Percentiles rank a stretch among this genome's conserved stretches.
Evolutionary conservation across 2,329 filamentous ascomycete species (phyloP).

Genomic region (Stylonectria norvegica): DNA sequence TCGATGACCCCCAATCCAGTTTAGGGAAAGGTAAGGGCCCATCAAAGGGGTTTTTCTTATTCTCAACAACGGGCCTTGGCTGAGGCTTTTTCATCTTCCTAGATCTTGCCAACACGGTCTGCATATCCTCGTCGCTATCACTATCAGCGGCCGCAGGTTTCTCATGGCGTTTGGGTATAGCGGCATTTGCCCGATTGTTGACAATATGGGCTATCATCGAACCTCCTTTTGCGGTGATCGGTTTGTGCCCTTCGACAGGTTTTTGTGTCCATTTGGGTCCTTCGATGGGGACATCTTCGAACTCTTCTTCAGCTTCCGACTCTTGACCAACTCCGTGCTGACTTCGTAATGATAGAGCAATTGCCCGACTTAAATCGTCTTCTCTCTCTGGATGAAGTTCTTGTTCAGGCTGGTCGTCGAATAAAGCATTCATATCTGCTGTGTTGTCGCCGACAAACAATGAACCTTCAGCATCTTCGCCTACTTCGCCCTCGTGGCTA

Average conservation of each 20-base stretch:
- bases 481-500: conserved; percentile 11
- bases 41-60: conserved; percentile 62
- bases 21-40: conserved; percentile 91
- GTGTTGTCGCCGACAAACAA: conserved; percentile 43
- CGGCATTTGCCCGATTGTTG: conserved; percentile 67
- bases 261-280: conserved; percentile 55
- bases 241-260: conserved; percentile 47
- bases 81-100: conserved; percentile 53
- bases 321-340: conserved; percentile 45
- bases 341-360: conserved; percentile 78
- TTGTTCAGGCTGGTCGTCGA: conserved; percentile 36
- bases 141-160: conserved; percentile 42
- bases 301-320: conserved; percentile 40
- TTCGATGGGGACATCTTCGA: conserved; percentile 48
- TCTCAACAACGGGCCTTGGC: conserved; percentile 41
- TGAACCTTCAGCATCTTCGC: conserved; percentile 41
- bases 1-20: conserved; percentile 64
- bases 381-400: conserved; percentile 38
- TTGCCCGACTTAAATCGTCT: conserved; percentile 72
- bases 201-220: conserved; percentile 69
- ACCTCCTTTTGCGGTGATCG: conserved; percentile 49
- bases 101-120: conserved; percentile 70
- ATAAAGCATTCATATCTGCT: conserved; percentile 17
- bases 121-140: conserved; percentile 77
- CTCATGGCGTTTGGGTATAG: conserved; percentile 43